These are phyloP conservation scores for Pleurotus sapidus DNA, from an alignment of 768 basidiomycete species.

Conservation along the genomic window DNA sequence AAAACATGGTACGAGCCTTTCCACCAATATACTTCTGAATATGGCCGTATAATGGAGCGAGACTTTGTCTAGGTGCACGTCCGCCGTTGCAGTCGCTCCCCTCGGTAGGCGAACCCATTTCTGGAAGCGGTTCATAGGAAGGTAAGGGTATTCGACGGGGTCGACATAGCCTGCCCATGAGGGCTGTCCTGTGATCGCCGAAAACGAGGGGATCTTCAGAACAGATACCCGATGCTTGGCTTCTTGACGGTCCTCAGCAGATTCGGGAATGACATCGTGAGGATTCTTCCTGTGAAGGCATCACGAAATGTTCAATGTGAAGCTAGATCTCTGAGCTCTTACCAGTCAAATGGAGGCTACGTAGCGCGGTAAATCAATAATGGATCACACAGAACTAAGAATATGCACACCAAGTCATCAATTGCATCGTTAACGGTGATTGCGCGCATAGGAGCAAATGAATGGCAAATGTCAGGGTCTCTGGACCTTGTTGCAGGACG, in stretches of 20 bases:
- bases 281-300: conserved; percentile 52
- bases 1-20: conserved; percentile 26
- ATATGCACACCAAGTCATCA: conserved; percentile 51
- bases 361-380: conserved; percentile 8
- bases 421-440: conserved; percentile 68
- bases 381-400: not conserved
- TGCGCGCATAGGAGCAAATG: conserved; percentile 57
- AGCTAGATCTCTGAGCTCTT: conserved; percentile 10
- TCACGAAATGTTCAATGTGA: not conserved
- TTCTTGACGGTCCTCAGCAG: conserved; percentile 29
- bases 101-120: conserved; percentile 25
- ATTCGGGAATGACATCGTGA: conserved; percentile 34
- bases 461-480: conserved; percentile 33
- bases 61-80: conserved; percentile 29
- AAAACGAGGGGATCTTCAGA: conserved; percentile 42
- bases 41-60: conserved; percentile 54
- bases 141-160: conserved; percentile 36
- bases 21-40: conserved; percentile 38
- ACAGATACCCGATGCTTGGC: conserved; percentile 29
- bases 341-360: conserved; percentile 75
- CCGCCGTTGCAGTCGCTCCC: conserved; percentile 16
- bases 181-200: conserved; percentile 26
- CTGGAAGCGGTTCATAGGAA: conserved; percentile 48
- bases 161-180: conserved; percentile 44
- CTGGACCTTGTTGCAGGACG: conserved; percentile 42